Evolutionary conservation across 768 basidiomycete genomes (phyloP), one percentile per base, ranked within the genome.

Genomic region (Termitomyces eurrhizus): DNA sequence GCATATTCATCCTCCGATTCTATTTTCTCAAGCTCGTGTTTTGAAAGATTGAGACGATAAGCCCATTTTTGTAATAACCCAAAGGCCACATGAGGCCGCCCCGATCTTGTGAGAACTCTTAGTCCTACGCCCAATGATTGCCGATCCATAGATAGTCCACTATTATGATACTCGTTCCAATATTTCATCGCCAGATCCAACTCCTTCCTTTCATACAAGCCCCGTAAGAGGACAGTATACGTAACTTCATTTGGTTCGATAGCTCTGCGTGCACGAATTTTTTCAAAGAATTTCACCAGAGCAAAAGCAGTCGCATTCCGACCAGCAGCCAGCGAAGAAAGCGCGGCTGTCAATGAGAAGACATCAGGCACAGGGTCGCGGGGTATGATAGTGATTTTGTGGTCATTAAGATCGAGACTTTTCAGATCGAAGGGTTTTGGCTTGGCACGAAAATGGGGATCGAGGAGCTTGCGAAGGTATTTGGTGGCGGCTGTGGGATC

Each of bases 201-300:
- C 14, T 77, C 75, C 32, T 72, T 64, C 51, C 81, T 80, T 12
- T 72, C 70, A 13, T 86, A 64, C 8, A 89, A 71, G 0, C 81
- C 86, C 35, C 78, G 78, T 44, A 89, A 76, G 59, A 85, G 70
- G 33, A 83, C 71, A 21, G 83, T 85, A 65, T 85, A 81, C 0
- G 85, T 78, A 0, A 74, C 79, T 13, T 77, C 71, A 3, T 76
- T 82, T 0, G 81, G 78, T 32, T 70, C 72, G 26, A 80, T 71
- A 21, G 67, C 57, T 11, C 45, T 37, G 36, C 29, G 51, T 35
- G 51, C 46, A 64, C n/a, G 26, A 51, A 53, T 16, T 39, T 55
- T 36, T 24, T 61, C 54, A 36, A 58, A 63, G 8, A 62, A 39
- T 7, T 39, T 36, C 13, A 56, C 55, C 33, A 66, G 52, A 32